Evolutionary conservation across 2,329 filamentous ascomycete species (phyloP).

Genomic region (Calonectria hongkongensis): DNA sequence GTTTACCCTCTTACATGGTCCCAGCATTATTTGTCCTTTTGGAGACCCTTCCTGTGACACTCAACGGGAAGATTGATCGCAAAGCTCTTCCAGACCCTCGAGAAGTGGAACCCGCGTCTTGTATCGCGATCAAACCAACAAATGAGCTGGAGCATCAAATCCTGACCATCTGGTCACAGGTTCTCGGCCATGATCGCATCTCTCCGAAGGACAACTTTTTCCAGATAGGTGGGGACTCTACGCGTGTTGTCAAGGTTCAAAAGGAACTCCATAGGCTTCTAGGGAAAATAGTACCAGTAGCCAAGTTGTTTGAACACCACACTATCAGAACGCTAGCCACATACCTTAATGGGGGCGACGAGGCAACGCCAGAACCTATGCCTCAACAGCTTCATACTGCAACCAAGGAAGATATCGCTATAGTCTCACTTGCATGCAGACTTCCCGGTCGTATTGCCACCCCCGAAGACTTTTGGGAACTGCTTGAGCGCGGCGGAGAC

Average conservation of each 20-base stretch:
- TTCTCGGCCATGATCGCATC: neutral
- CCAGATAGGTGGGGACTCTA: neutral
- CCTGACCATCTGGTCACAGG: neutral
- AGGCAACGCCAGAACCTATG: neutral
- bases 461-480: neutral
- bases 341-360: neutral
- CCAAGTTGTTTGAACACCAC: slow-evolving; percentile 1
- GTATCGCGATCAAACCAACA: neutral
- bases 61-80: neutral
- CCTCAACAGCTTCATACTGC: neutral
- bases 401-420: neutral
- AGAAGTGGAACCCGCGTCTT: too few relatives aligned
- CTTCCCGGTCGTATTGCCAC: neutral
- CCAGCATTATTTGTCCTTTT: neutral
- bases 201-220: neutral
- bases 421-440: neutral
- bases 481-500: neutral
- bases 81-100: neutral
- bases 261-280: neutral
- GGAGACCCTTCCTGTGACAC: neutral
- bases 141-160: neutral
- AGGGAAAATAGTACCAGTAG: neutral
- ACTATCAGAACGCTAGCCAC: neutral
- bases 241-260: neutral
- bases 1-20: neutral